phyloP scores from a whole-genome alignment of 1,284 basidiomycete genomes.

The Pseudozyma hubeiensis region DNA sequence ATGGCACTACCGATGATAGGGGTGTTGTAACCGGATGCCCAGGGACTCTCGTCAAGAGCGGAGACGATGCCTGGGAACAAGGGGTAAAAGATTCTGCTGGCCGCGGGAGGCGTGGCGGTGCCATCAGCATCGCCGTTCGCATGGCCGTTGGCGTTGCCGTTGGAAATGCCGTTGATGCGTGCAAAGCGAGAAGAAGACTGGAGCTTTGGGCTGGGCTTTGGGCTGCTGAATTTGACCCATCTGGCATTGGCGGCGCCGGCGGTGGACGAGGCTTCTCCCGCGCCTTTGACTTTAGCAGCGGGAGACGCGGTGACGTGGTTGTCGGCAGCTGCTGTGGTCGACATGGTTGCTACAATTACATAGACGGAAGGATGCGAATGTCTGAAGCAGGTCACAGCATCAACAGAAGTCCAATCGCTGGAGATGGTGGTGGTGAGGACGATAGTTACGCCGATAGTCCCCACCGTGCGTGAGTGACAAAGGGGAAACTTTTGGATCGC shows the following conservation, averaged over 20 bases:
- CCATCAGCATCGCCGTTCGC: neutral
- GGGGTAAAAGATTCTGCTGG: slow-evolving; percentile 31
- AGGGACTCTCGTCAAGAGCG: slow-evolving; percentile 36
- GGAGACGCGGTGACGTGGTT: slow-evolving; percentile 18
- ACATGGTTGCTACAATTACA: no score
- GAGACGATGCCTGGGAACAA: slow-evolving; percentile 42
- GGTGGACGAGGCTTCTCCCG: neutral
- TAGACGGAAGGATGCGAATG: no score
- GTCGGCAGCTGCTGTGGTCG: slow-evolving; percentile 5
- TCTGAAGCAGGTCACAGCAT: no score
- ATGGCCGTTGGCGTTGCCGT: slow-evolving; percentile 4
- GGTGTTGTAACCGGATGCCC: slow-evolving; percentile 46
- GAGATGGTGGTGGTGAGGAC: neutral
- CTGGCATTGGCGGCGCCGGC: slow-evolving; percentile 11
- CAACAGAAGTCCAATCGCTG: neutral
- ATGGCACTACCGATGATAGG: slow-evolving; percentile 25
- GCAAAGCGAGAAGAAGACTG: slow-evolving; percentile 41
- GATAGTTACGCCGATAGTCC: neutral
- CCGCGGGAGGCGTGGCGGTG: slow-evolving; percentile 1
- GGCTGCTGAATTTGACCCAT: slow-evolving; percentile 19
- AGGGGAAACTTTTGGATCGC: slow-evolving; percentile 8
- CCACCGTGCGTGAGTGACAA: neutral
- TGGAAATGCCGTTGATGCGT: slow-evolving; percentile 33
- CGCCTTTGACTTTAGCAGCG: slow-evolving; percentile 24
- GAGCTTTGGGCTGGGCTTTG: slow-evolving; percentile 14